Evolutionary conservation across 2,329 filamentous ascomycete genomes (phyloP).

Genomic region (Calonectria naviculata): DNA sequence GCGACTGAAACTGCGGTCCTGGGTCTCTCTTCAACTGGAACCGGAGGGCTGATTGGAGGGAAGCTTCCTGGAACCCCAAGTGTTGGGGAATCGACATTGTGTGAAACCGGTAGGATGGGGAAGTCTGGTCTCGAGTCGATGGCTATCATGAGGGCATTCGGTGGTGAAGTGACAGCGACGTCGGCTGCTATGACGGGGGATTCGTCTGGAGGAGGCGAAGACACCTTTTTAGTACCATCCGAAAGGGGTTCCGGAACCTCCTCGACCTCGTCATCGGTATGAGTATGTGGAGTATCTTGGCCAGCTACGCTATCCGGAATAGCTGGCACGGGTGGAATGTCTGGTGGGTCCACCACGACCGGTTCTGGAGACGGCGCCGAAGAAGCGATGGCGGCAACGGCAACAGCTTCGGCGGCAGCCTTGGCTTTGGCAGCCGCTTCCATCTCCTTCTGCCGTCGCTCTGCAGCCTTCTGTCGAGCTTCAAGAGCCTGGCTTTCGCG

Average conservation of each 20-base stretch:
- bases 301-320: slow-evolving; percentile 28
- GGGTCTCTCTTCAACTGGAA: slow-evolving; percentile 60
- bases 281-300: slow-evolving; percentile 21
- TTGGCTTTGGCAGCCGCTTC: slow-evolving; percentile 58
- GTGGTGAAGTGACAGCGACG: slow-evolving; percentile 37
- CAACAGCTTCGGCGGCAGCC: slow-evolving; percentile 40
- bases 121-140: slow-evolving; percentile 24
- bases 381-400: slow-evolving; percentile 28
- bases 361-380: slow-evolving; percentile 32
- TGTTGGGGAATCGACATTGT: slow-evolving; percentile 69
- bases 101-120: slow-evolving; percentile 19
- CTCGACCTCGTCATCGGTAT: slow-evolving; percentile 20
- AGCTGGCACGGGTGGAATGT: slow-evolving; percentile 36
- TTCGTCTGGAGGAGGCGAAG: slow-evolving; percentile 34
- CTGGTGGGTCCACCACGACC: slow-evolving; percentile 21
- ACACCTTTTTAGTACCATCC: slow-evolving; percentile 20
- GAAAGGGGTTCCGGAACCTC: slow-evolving; percentile 18
- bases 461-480: slow-evolving; percentile 63
- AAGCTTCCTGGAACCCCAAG: slow-evolving; percentile 75
- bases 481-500: slow-evolving; percentile 75
- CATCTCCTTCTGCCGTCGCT: slow-evolving; percentile 62
- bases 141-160: slow-evolving; percentile 31
- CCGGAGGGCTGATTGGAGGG: slow-evolving; percentile 53
- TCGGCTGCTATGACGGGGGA: slow-evolving; percentile 32
- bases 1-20: slow-evolving; percentile 68